phyloP scores from a whole-genome alignment of 306 rosid genomes.

The Comarum palustre region DNA sequence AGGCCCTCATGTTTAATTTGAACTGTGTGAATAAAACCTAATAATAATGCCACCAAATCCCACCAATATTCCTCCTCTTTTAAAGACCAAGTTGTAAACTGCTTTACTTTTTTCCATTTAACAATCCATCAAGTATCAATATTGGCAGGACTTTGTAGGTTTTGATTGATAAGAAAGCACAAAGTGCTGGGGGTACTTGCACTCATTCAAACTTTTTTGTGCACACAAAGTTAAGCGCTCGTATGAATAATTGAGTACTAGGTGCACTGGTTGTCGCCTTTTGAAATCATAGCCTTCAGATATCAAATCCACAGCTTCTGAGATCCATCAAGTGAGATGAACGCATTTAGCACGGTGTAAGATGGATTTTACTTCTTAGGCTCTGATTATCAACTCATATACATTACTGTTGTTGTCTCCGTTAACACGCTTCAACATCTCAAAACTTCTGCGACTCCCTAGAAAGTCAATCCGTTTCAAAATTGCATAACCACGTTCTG shows the following conservation, averaged over 20 bases:
- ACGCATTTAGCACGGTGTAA: neutral
- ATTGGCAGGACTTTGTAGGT: neutral
- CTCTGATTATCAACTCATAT: slow-evolving; percentile 83
- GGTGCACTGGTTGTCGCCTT: neutral
- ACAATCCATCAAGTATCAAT: neutral
- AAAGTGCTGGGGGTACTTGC: neutral
- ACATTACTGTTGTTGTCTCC: slow-evolving; percentile 88
- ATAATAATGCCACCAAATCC: neutral
- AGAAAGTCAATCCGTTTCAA: slow-evolving; percentile 77
- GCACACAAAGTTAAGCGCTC: neutral
- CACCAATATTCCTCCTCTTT: neutral
- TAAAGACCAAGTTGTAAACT: neutral
- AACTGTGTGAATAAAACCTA: neutral
- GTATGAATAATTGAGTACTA: neutral
- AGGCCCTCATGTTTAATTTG: neutral
- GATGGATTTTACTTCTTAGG: slow-evolving; percentile 37
- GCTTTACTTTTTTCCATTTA: neutral
- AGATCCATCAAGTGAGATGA: slow-evolving; percentile 1
- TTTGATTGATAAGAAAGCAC: neutral
- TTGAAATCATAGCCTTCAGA: neutral
- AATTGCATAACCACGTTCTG: slow-evolving; percentile 41
- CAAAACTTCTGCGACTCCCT: slow-evolving; percentile 85
- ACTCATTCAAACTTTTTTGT: neutral
- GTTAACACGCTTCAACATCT: slow-evolving; percentile 79
- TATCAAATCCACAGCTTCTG: neutral